A percentile compares a stretch with the other conserved stretches of the same genome.
Evolutionary conservation across 345 rosid genomes (phyloP).

Genomic region (Pseudoturritis turrita): DNA sequence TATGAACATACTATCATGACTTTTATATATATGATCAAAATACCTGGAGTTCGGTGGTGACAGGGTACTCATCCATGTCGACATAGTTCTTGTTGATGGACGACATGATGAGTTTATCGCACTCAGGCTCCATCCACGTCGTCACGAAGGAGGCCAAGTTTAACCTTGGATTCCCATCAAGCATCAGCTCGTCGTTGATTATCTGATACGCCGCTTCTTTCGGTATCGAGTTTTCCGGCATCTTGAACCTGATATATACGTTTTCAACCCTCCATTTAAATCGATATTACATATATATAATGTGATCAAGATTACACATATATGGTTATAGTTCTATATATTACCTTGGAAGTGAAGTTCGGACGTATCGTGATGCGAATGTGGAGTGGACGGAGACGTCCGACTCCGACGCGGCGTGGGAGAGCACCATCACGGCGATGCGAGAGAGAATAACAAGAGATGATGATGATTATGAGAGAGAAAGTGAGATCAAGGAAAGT

Average conservation of each 20-base stretch:
- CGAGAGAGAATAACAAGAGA: background rate
- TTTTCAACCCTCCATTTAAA: background rate
- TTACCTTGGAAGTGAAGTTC: slow-evolving; percentile 64
- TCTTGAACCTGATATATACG: slow-evolving; percentile 46
- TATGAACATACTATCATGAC: too few relatives aligned
- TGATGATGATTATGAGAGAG: background rate
- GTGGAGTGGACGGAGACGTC: slow-evolving; percentile 71
- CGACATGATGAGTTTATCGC: slow-evolving; percentile 84
- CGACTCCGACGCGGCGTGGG: slow-evolving; percentile 45
- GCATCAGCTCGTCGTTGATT: slow-evolving; percentile 78
- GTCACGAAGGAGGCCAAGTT: slow-evolving; percentile 91
- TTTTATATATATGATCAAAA: background rate
- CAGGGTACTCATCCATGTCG: slow-evolving; percentile 96
- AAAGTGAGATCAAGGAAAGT: background rate
- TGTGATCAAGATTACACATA: background rate
- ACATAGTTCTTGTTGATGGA: slow-evolving; percentile 88
- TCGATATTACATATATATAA: background rate
- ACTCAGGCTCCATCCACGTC: slow-evolving; percentile 97
- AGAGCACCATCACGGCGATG: slow-evolving; percentile 50
- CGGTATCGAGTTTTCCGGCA: slow-evolving; percentile 81
- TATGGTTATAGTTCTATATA: background rate
- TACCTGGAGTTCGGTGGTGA: slow-evolving; percentile 94
- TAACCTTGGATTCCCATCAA: slow-evolving; percentile 83
- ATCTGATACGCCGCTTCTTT: slow-evolving; percentile 96
- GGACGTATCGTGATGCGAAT: slow-evolving; percentile 79